A percentile compares a stretch with the other conserved stretches of the same genome.
Conservation (phyloP, 371 early-diverging fungal species). For the Rhizopus arrhizus region DNA sequence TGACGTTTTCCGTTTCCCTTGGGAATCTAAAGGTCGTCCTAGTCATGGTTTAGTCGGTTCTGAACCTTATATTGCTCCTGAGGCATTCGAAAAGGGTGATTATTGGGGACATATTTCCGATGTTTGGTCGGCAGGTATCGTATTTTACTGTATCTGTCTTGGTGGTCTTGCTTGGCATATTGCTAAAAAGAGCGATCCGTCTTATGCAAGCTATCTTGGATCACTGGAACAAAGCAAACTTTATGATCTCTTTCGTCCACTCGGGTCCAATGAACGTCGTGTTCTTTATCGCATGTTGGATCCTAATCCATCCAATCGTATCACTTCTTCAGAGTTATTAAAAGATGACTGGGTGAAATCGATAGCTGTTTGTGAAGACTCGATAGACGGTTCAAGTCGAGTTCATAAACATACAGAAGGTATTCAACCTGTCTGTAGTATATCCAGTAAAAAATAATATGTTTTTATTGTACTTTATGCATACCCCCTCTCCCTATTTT, state of each 20-base stretch:
- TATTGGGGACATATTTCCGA: slow-evolving; percentile 82
- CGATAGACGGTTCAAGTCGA: slow-evolving; percentile 12
- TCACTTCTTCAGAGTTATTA: slow-evolving; percentile 62
- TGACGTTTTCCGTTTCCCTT: slow-evolving; percentile 86
- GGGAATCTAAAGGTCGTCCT: slow-evolving; percentile 70
- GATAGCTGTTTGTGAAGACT: slow-evolving; percentile 38
- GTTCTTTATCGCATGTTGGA: slow-evolving; percentile 57
- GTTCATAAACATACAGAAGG: slow-evolving; percentile 28
- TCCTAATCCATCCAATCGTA: slow-evolving; percentile 49
- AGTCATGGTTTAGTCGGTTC: slow-evolving; percentile 86
- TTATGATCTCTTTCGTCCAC: slow-evolving; percentile 60
- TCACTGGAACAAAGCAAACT: slow-evolving; percentile 45
- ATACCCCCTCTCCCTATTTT: neutral
- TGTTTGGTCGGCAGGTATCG: slow-evolving; percentile 85
- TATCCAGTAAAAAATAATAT: slow-evolving; percentile 2
- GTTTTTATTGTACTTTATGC: neutral
- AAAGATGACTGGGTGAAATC: slow-evolving; percentile 72
- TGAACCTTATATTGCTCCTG: slow-evolving; percentile 92
- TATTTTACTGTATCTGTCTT: slow-evolving; percentile 72
- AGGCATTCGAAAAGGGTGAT: slow-evolving; percentile 69
- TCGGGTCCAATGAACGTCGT: slow-evolving; percentile 46
- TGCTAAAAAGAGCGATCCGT: slow-evolving; percentile 69
- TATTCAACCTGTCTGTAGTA: slow-evolving; percentile 5
- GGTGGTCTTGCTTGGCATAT: slow-evolving; percentile 68
- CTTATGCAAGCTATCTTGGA: slow-evolving; percentile 55